Base-by-base conservation (phyloP, 2,329 filamentous ascomycete species). In the Apiospora rasikravindrae region DNA sequence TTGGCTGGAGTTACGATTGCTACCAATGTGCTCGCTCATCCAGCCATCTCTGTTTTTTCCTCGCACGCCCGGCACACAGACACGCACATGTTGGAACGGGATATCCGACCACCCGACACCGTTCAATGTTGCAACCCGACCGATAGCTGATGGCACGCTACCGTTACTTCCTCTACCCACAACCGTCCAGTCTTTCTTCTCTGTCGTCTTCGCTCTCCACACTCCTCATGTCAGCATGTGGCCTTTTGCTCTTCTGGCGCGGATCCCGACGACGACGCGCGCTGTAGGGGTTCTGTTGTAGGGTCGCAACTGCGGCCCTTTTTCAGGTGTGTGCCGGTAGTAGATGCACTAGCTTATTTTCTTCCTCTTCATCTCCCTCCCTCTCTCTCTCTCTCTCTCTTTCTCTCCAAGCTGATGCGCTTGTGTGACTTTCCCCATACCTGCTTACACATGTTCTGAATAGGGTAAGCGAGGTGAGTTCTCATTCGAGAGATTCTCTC, bases 301-400 rank as follows among this genome's bases (percentile, higher is more conserved):
- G 57, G 53, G 57, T 64, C 33, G 57, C 57, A 64, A 40, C 10
- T 64, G 57, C 57, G 33, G 40, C 57, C 57, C 33, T 22, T 64
- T 40, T 37, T 64, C 57, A 64, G 57, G 57, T 64, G 57, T 40
- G 57, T 14, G 57, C 57, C 57, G 57, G 57, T 64, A 64, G 33
- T 64, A 64, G 57, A 13, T 64, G 33, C 57, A 16, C 57, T 64
- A 64, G 57, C 57, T 64, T 57, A 13, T 7, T 19, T 11, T n/a
- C 10, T 22, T 40, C 22, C 33, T 40, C 11, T 51, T 37, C 33
- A 37, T 37, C 33, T 37, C 33, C 4, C 49, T 40, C 33, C 8
- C 11, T 51, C 47, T n/a, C 0, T 33, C 33, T 16, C 49, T 40
- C 33, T 37, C 11, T 51, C 47, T n/a, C 0, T 33, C 33, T 16